A percentile compares a stretch with the other conserved stretches of the same genome.
Conservation (phyloP, 2,329 filamentous ascomycete species). For the Leptographium galeiforme region DNA sequence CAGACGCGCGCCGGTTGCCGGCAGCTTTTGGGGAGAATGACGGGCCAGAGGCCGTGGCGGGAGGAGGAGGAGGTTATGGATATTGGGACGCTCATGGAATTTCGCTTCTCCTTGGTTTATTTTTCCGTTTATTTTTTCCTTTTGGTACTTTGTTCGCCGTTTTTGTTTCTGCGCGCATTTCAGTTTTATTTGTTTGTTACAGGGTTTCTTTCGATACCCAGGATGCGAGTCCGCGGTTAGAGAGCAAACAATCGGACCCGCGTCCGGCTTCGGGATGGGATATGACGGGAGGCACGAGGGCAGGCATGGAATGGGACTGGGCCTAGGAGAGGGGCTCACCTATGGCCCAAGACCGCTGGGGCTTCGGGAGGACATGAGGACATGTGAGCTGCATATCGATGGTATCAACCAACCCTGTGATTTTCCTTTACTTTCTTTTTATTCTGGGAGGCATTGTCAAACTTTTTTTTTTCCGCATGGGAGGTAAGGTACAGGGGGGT, state of each 20-base stretch:
- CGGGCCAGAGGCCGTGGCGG: background rate
- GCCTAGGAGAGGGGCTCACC: background rate
- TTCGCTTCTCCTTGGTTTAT: background rate
- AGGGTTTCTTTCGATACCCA: conserved; percentile 6
- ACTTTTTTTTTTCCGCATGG: background rate
- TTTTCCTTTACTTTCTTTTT: conserved; percentile 1
- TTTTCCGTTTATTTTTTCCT: background rate
- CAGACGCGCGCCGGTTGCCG: background rate
- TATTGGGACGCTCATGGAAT: background rate
- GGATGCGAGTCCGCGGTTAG: conserved; percentile 9
- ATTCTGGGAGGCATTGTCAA: conserved; percentile 9
- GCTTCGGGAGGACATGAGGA: background rate
- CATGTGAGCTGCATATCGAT: background rate
- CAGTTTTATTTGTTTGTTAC: background rate
- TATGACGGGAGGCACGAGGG: background rate
- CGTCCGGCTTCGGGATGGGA: conserved; percentile 3
- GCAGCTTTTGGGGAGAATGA: background rate
- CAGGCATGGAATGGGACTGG: background rate
- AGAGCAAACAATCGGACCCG: conserved; percentile 8
- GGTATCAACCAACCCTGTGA: background rate
- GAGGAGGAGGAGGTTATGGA: background rate
- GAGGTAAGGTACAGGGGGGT: background rate
- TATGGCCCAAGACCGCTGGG: background rate
- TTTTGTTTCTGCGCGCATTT: background rate
- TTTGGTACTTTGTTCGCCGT: background rate